Evolutionary conservation across 108 stramenopile genomes (phyloP), one percentile per base, ranked within the genome.

Genomic region (Skeletonema marinoi): DNA sequence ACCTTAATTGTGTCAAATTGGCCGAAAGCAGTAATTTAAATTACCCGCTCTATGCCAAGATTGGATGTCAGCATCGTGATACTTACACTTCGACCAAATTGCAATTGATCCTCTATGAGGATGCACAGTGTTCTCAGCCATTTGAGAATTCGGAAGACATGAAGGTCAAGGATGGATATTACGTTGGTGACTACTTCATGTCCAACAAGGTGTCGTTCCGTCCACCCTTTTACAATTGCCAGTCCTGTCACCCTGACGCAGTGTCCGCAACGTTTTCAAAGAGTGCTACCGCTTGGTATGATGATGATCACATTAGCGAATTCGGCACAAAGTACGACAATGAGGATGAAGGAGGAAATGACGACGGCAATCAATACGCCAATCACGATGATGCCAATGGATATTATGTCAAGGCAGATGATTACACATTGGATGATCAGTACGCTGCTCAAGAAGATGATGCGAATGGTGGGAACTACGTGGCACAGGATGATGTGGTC

Each of bases 81-180:
- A 93, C 94, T 0, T 93, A 87, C 71, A 93, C 91, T 10, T 93
- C 92, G 39, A 93, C 92, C 32, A 92, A 88, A 50, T 71, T 96
- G 1, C 84, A 90, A 61, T 73, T 96, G 68, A 90, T 91, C 50
- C 59, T 96, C 1, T 96, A 96, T 78, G 92, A 83, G 14, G 94
- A 96, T 68, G 71, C 79, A 8, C 85, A 87, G 31, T 96, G 94
- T 68, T 87, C 90, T 0, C 31, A 68, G 39, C 72, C 68, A 4
- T 93, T 81, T 69, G 32, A 79, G 42, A 65, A 75, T 38, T 81
- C 88, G 58, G 92, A 96, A 36, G 88, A 85, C 13, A 75, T 80
- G 51, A 65, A 60, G 11, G 80, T 82, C 59, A 65, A 60, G 11
- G 80, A 87, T 70, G 94, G 94, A 17, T 96, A 93, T 70, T 73